These are phyloP conservation scores for Moringa oleifera DNA, from an alignment of 345 rosid genomes.

Conservation along the genomic window DNA sequence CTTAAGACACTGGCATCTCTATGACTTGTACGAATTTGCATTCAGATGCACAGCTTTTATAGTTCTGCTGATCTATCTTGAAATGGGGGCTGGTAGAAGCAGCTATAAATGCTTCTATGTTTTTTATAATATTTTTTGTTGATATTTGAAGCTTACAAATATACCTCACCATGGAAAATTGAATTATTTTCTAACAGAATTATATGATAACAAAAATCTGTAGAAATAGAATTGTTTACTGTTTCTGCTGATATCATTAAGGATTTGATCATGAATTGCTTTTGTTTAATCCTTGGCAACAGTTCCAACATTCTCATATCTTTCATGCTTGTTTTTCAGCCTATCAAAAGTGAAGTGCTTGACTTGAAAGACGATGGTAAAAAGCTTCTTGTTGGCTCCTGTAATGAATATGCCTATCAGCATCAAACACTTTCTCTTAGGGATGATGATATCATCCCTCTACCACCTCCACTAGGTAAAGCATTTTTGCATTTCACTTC, in stretches of 20 bases:
- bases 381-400: conserved; percentile 10
- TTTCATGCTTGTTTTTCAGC: too few relatives aligned
- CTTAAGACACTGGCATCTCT: conserved; percentile 1
- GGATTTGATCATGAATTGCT: background rate
- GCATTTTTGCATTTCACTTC: background rate
- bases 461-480: conserved; percentile 62
- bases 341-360: conserved; percentile 8
- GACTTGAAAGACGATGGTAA: conserved; percentile 13
- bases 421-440: conserved; percentile 9
- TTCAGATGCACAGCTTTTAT: background rate
- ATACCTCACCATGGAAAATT: background rate
- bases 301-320: background rate
- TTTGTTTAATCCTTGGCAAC: background rate
- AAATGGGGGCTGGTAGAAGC: background rate
- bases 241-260: background rate
- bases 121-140: too few relatives aligned
- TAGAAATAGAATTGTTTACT: background rate
- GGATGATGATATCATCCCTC: conserved; percentile 37
- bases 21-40: background rate
- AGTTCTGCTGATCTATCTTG: background rate
- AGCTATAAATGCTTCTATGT: conserved; percentile 1
- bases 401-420: conserved; percentile 13
- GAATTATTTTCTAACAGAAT: background rate
- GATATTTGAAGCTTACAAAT: too few relatives aligned
- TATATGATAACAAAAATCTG: background rate